Conservation (phyloP, 2,329 filamentous ascomycete genomes). For the Botrytis porri region DNA sequence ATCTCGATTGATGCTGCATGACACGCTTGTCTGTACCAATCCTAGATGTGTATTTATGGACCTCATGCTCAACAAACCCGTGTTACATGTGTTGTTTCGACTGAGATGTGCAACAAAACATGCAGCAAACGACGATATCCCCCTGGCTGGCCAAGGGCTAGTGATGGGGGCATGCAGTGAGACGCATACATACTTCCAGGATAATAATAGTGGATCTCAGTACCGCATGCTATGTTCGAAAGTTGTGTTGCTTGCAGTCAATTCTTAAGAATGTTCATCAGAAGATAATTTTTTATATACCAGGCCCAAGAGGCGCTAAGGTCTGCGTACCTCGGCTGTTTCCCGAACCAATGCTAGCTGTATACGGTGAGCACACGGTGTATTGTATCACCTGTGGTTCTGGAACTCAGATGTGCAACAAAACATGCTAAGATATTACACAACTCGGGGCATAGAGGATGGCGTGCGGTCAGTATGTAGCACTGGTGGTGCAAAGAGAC, state of each 20-base stretch:
- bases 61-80: background rate
- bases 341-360: background rate
- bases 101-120: conserved; percentile 15
- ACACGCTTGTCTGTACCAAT: background rate
- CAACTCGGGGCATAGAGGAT: background rate
- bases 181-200: background rate
- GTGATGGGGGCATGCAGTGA: background rate
- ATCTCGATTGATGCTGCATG: background rate
- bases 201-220: background rate
- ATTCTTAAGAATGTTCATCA: background rate
- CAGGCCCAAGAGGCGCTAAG: background rate
- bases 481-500: background rate
- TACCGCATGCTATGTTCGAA: background rate
- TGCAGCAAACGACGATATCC: background rate
- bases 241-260: background rate
- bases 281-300: background rate
- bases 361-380: background rate
- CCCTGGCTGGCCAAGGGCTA: background rate
- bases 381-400: background rate
- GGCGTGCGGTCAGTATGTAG: background rate
- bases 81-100: background rate
- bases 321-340: background rate
- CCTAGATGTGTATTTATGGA: background rate
- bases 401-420: background rate
- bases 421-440: background rate